Conservation (phyloP, 805 yeast species). For the Schizosaccharomyces octosporus region DNA sequence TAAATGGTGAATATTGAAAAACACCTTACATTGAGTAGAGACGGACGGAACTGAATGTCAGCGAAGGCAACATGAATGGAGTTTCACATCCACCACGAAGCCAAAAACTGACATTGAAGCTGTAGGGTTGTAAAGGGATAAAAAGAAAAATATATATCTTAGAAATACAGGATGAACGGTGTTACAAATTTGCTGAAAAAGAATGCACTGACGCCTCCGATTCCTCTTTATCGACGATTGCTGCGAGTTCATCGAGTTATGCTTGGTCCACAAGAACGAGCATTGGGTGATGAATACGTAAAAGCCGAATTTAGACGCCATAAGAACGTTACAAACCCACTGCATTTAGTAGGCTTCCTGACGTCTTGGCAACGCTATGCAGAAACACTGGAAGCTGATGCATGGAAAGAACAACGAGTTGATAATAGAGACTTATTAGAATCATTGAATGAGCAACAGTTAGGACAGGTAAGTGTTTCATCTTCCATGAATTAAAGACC, state of each 20-base stretch:
- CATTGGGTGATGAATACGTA: conserved; percentile 74
- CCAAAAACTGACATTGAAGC: too few species aligned
- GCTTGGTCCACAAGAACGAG: conserved; percentile 44
- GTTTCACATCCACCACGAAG: too few species aligned
- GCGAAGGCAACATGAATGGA: too few species aligned
- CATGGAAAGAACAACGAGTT: neutral
- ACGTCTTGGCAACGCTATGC: conserved; percentile 72
- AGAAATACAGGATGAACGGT: neutral
- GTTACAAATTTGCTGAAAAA: neutral
- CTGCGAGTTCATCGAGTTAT: conserved; percentile 46
- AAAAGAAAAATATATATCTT: neutral
- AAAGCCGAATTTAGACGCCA: conserved; percentile 76
- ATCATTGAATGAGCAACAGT: neutral
- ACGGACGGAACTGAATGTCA: too few species aligned
- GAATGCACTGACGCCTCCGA: conserved; percentile 41
- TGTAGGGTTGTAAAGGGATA: too few species aligned
- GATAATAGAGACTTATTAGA: neutral
- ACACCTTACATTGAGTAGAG: too few species aligned
- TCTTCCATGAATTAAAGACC: neutral
- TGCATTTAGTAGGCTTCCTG: conserved; percentile 79
- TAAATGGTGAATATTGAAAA: too few species aligned
- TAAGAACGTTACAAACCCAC: conserved; percentile 57
- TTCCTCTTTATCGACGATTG: conserved; percentile 52
- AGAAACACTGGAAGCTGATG: neutral
- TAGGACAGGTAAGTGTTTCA: neutral